Base-by-base conservation (phyloP, 352 stramenopile genomes). In the Pythium coloratum region DNA sequence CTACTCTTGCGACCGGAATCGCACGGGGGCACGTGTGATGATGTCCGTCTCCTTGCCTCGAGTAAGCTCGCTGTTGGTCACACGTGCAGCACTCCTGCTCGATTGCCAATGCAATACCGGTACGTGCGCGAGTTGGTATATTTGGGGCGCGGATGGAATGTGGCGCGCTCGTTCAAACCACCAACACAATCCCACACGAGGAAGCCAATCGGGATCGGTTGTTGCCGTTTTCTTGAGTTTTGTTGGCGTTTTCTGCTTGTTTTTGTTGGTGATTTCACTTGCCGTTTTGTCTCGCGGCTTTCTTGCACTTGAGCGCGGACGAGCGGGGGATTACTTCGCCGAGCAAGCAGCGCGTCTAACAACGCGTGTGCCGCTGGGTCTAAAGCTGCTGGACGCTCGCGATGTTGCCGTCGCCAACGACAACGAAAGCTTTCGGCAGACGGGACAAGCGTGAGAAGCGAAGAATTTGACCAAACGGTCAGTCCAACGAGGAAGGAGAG, bases 391-490 rank as follows among this genome's bases (percentile, higher is more conserved):
- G 32, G 54, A 40, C 55, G 55, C 55, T 44, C 55, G 34, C 55
- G 42, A 61, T 61, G 55, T 61, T 61, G 53, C 53, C 55, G 55
- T 47, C 55, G 55, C 55, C 55, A 61, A 61, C 54, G 54, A 64
- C 36, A 50, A 57, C n/a, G n/a, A 53, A 24, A 46, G 13, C 58
- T 32, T 42, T 42, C 28, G 32, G 34, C 63, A 69, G 63, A 69
- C 63, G 55, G 38, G 63, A 49, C 63, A 51, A 49, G 30, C 1
- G 46, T 16, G 20, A 33, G 33, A 56, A 59, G 36, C 10, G 55
- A 55, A 55, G 34, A 64, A 44, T 38, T 54, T 42, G 24, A 60
- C 24, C 42, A 34, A 18, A 55, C 32, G 18, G 33, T 38, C 33
- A 4, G 38, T 16, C 42, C 42, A 50, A 50, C 42, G 24, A 20